A percentile compares a stretch with the other conserved stretches of the same genome.
Evolutionary conservation across 768 basidiomycete genomes (phyloP).

Genomic region (Boletus fagicola): DNA sequence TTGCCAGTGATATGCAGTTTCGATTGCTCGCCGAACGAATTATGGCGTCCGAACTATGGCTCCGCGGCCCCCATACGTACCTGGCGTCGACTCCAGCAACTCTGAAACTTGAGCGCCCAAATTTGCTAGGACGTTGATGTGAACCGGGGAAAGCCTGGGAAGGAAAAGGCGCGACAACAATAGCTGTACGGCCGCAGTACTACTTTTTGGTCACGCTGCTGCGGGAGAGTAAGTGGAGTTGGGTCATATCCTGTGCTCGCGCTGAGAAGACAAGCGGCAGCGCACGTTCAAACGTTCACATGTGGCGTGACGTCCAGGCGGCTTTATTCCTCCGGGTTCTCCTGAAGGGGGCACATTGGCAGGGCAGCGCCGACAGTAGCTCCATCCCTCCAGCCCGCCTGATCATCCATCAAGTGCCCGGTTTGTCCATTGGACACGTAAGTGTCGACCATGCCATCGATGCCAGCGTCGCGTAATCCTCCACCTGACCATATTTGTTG

Average conservation of each 20-base stretch:
- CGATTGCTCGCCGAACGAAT: not conserved
- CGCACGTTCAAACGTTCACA: conserved; percentile 24
- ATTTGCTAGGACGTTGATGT: not conserved
- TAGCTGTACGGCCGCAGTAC: not conserved
- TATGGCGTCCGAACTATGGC: not conserved
- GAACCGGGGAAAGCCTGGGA: not conserved
- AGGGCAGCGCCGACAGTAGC: not conserved
- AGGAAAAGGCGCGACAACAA: not conserved
- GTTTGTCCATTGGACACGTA: conserved; percentile 14
- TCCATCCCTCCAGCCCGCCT: conserved; percentile 1
- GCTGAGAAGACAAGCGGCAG: conserved; percentile 6
- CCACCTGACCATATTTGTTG: not conserved
- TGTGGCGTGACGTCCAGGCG: conserved; percentile 23
- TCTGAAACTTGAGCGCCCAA: not conserved
- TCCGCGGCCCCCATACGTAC: not conserved
- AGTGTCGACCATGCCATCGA: not conserved
- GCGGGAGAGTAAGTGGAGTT: conserved; percentile 16
- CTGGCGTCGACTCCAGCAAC: not conserved
- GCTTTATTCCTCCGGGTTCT: not conserved
- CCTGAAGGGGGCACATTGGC: conserved; percentile 1
- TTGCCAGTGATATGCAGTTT: too few relatives aligned
- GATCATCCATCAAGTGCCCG: conserved; percentile 1
- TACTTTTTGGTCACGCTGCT: conserved; percentile 2
- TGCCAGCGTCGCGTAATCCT: not conserved
- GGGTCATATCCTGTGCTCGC: conserved; percentile 14